Evolutionary conservation across 2,329 filamentous ascomycete genomes (phyloP), one percentile per base, ranked within the genome.

Genomic region (Claviceps sp.): DNA sequence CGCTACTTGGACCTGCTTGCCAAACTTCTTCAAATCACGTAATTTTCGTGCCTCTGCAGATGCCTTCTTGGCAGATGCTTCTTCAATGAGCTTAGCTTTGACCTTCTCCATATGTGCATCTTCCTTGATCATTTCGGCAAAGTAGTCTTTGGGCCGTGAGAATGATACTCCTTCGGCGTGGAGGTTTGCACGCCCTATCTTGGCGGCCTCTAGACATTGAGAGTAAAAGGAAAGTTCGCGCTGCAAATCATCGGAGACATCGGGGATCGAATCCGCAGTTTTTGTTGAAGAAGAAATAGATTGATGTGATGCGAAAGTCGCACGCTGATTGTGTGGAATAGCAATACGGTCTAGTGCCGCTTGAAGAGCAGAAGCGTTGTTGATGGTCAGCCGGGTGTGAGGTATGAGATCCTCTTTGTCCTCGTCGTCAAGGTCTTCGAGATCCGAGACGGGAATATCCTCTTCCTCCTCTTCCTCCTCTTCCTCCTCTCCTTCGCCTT

Each of bases 51-150:
- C 93, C 69, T 98, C 93, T 23, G 86, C 83, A 29, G 88, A 80
- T 1, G 93, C 91, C 75, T 95, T 95, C 77, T 95, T 95, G 55
- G 82, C 77, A 11, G 91, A 87, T 0, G 91, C 93, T 64, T 94
- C 88, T 62, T 97, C 90, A 56, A 95, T 78, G 62, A 97, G 74
- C 77, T 94, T 95, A 63, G 84, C 81, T 76, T 94, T 94, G 66
- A 98, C 87, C 76, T 87, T 90, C 66, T 87, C 87, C 93, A 98
- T 98, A 69, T 96, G 93, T 62, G 94, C 91, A 66, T 98, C 93
- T 62, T 85, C 88, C 80, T 97, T 97, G 62, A 96, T 84, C 90
- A 97, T 98, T 76, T 98, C 93, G 45, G 93, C 93, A 62, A 98
- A 98, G 72, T 95, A 98, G 71, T 98, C 93, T 52, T 80, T 83